Evolutionary conservation across 2,329 filamentous ascomycete genomes (phyloP), one percentile per base, ranked within the genome.

Genomic region (Samsoniella hepiali): DNA sequence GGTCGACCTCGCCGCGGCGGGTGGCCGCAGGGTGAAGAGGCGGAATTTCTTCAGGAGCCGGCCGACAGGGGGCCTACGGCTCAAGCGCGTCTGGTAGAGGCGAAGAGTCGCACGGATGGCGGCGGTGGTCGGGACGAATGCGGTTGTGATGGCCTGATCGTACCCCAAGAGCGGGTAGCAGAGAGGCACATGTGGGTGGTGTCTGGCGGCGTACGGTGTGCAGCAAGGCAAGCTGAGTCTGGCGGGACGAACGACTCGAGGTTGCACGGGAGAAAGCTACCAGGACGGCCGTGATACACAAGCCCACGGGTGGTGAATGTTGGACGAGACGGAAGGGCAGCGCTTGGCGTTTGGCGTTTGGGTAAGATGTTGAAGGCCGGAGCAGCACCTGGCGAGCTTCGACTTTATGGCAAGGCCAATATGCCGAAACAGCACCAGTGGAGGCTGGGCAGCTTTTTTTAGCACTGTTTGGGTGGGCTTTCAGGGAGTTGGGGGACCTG

Each of bases 1-100:
- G 75, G 70, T 75, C 76, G 76, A 70, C 72, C 72, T 74, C 69
- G 74, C 71, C 75, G 77, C 77, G 76, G 76, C 68, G 68, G 66
- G 66, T 68, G 65, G 73, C 77, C 75, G 76, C 77, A 75, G 75
- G 63, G 61, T 70, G 50, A 65, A 64, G 65, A 53, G 62, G 55
- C 54, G 62, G 59, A 63, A 58, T 63, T 44, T 63, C 55, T 56
- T 63, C 51, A 63, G 53, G 60, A 63, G 60, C 50, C 51, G 59
- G 59, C 59, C 59, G 32, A 47, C 59, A 17, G 36, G 40, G 59
- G 59, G 59, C 59, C 59, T 62, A 34, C 47, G 59, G 59, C 59
- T 62, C 59, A 54, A 27, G 50, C 31, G 51, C 32, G 50, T 31
- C 17, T 50, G 53, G 7, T 42, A 34, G 44, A 50, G 34, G 53